Conservation (phyloP, 768 basidiomycete genomes). For the Kwoniella sp. region DNA sequence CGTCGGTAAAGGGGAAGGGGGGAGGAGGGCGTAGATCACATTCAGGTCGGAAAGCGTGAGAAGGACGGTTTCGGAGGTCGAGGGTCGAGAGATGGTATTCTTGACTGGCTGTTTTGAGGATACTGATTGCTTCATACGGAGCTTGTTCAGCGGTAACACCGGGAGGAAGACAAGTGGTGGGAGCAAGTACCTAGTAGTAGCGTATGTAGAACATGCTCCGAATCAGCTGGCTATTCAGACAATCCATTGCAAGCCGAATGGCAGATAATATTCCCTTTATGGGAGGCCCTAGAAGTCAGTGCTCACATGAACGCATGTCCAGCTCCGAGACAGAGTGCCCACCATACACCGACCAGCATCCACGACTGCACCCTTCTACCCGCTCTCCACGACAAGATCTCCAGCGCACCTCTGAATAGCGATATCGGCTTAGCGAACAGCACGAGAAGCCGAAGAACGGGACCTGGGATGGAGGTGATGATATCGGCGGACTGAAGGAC, state of each 20-base stretch:
- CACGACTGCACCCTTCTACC: constrained; percentile 51
- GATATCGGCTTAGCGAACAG: constrained; percentile 45
- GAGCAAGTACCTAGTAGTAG: constrained; percentile 62
- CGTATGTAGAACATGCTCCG: too few species aligned
- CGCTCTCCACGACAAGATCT: constrained; percentile 48
- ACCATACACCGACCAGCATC: constrained; percentile 73
- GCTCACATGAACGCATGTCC: constrained; percentile 62
- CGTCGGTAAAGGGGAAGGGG: constrained; percentile 60
- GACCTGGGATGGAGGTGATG: constrained; percentile 47
- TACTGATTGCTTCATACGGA: constrained; percentile 35
- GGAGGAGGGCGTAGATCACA: constrained; percentile 62
- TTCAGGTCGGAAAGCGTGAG: constrained; percentile 68
- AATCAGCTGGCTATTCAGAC: neutral
- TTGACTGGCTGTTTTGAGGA: constrained; percentile 61
- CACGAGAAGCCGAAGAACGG: constrained; percentile 51
- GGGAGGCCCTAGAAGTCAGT: neutral
- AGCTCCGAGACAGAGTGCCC: constrained; percentile 71
- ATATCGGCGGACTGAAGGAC: constrained; percentile 35
- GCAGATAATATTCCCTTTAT: too few species aligned
- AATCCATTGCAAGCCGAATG: too few species aligned
- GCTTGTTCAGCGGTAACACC: constrained; percentile 54
- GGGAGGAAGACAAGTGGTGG: constrained; percentile 62
- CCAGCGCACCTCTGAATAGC: constrained; percentile 26
- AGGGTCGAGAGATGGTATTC: constrained; percentile 28
- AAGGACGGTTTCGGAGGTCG: constrained; percentile 49